A percentile compares a stretch with the other conserved stretches of the same genome.
Evolutionary conservation across 2,329 filamentous ascomycete species (phyloP).

Genomic region (Phialocephala subalpina): DNA sequence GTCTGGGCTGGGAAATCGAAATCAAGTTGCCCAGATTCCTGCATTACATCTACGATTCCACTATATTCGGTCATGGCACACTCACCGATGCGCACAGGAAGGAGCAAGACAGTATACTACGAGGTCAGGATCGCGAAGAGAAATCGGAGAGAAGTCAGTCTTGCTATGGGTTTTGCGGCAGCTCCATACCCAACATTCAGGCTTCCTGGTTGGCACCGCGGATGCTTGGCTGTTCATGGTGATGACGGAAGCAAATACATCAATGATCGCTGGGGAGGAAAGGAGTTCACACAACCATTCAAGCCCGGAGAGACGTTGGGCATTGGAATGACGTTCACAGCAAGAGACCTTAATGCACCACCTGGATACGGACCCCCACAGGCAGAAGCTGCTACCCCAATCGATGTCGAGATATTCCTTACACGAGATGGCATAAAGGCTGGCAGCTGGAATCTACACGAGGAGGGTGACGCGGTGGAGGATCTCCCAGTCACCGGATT

Average conservation of each 20-base stretch:
- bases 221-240: constrained; percentile 77
- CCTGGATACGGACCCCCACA: constrained; percentile 39
- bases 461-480: constrained; percentile 71
- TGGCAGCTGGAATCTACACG: constrained; percentile 76
- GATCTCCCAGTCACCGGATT: constrained; percentile 71
- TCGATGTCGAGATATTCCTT: constrained; percentile 71
- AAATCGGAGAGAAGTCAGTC: constrained; percentile 50
- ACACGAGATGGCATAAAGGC: constrained; percentile 69
- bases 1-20: constrained; percentile 57
- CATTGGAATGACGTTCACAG: constrained; percentile 70
- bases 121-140: constrained; percentile 67
- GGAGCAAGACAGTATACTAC: constrained; percentile 71
- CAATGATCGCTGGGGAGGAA: constrained; percentile 78
- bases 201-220: constrained; percentile 83
- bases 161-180: constrained; percentile 76
- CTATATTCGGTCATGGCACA: constrained; percentile 70
- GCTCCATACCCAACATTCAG: constrained; percentile 81
- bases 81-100: constrained; percentile 57
- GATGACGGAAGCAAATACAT: constrained; percentile 82
- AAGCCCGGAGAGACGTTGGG: constrained; percentile 72
- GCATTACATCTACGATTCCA: constrained; percentile 73
- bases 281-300: constrained; percentile 72
- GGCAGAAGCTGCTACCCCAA: constrained; percentile 33
- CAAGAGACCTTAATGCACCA: constrained; percentile 37
- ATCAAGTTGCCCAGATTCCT: constrained; percentile 62